Evolutionary conservation across 148 eudicot genomes (phyloP).

Genomic region (Fagopyrum esculentum): DNA sequence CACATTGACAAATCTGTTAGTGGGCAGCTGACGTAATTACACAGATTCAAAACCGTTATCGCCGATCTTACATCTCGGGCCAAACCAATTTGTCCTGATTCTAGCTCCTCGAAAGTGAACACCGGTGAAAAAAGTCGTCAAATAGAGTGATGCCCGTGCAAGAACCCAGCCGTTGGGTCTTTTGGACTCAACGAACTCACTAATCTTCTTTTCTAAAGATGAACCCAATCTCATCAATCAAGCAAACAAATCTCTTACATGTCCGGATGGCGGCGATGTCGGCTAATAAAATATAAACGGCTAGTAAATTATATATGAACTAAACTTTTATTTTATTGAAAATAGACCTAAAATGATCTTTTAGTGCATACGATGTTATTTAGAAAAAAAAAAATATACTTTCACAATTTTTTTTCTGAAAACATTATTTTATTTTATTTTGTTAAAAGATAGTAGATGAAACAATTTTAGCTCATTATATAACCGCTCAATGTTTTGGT

Average conservation of each 20-base stretch:
- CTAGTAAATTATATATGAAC: too few relatives aligned
- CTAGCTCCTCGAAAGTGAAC: slow-evolving; percentile 81
- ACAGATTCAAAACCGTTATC: slow-evolving; percentile 91
- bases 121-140: slow-evolving; percentile 61
- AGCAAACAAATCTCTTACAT: slow-evolving; percentile 38
- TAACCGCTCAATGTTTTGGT: too few relatives aligned
- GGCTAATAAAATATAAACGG: too few relatives aligned
- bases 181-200: slow-evolving; percentile 15
- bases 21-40: slow-evolving; percentile 48
- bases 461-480: too few relatives aligned
- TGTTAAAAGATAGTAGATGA: too few relatives aligned
- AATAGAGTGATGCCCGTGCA: slow-evolving; percentile 61
- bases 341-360: too few relatives aligned
- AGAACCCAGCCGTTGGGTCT: slow-evolving; percentile 51
- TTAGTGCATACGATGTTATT: too few relatives aligned
- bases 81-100: slow-evolving; percentile 59
- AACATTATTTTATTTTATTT: too few relatives aligned
- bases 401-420: too few relatives aligned
- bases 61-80: slow-evolving; percentile 66
- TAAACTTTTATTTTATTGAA: too few relatives aligned
- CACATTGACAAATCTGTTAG: slow-evolving; percentile 54
- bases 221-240: neutral
- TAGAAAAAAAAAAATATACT: too few relatives aligned
- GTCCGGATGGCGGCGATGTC: slow-evolving; percentile 24
- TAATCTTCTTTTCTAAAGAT: slow-evolving; percentile 17